phyloP scores from a whole-genome alignment of 2,329 filamentous ascomycete species.

The Chaetomium sp. region DNA sequence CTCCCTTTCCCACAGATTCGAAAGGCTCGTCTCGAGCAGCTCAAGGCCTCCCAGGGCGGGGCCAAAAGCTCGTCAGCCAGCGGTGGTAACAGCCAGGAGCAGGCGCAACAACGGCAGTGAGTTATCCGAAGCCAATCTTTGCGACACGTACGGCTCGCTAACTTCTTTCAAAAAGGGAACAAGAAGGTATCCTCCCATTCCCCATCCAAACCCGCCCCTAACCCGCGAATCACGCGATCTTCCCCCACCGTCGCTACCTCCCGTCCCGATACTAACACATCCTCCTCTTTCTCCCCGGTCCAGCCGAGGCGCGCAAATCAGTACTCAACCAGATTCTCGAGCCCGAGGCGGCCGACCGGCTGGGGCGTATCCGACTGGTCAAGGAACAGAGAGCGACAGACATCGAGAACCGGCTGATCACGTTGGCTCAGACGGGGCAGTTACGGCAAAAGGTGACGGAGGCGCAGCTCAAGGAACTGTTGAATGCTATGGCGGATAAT shows the following conservation, averaged over 20 bases:
- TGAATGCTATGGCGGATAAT: slow-evolving; percentile 77
- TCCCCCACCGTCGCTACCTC: not conserved
- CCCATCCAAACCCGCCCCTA: not conserved
- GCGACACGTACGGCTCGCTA: not conserved
- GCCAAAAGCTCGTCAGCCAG: slow-evolving; percentile 36
- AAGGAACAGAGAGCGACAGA: slow-evolving; percentile 86
- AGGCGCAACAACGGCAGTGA: slow-evolving; percentile 63
- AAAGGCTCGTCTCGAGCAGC: slow-evolving; percentile 85
- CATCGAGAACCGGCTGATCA: slow-evolving; percentile 88
- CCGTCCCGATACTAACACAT: not conserved
- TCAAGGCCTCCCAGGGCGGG: slow-evolving; percentile 62
- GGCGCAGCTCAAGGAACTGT: slow-evolving; percentile 83
- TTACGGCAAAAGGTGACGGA: slow-evolving; percentile 83
- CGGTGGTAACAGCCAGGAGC: slow-evolving; percentile 43
- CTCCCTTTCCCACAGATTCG: slow-evolving; percentile 57
- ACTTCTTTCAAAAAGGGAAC: slow-evolving; percentile 30
- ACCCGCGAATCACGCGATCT: not conserved
- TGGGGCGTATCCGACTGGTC: slow-evolving; percentile 90
- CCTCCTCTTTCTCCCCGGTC: not conserved
- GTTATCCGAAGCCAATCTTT: slow-evolving; percentile 14
- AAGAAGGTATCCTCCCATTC: slow-evolving; percentile 36
- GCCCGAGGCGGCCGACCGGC: slow-evolving; percentile 85
- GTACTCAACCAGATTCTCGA: slow-evolving; percentile 91
- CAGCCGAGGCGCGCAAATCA: slow-evolving; percentile 63
- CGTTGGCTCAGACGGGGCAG: slow-evolving; percentile 82